phyloP scores from a whole-genome alignment of 495 filamentous ascomycete species.

The Penicillium egyptiacum region DNA sequence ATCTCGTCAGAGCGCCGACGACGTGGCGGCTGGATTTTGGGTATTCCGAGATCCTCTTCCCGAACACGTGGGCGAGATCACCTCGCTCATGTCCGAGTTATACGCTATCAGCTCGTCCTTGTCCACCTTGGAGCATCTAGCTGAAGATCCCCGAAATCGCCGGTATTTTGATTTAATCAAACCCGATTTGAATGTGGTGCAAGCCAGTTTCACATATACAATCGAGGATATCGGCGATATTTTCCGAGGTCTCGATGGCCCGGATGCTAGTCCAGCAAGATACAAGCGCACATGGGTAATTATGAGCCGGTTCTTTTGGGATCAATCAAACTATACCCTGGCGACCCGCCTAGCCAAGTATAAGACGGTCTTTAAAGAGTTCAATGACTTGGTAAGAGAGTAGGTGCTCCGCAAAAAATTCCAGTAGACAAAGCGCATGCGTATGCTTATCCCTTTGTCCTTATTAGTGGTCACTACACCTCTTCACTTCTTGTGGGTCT shows the following conservation, averaged over 20 bases:
- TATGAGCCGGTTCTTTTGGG: conserved; percentile 48
- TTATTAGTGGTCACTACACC: conserved; percentile 32
- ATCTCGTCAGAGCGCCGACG: conserved; percentile 52
- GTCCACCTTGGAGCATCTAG: conserved; percentile 43
- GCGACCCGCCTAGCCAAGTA: conserved; percentile 55
- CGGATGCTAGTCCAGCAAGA: conserved; percentile 34
- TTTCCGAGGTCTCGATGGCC: conserved; percentile 47
- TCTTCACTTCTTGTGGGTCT: conserved; percentile 33
- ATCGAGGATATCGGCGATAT: conserved; percentile 53
- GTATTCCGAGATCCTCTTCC: conserved; percentile 53
- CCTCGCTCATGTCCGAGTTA: conserved; percentile 53
- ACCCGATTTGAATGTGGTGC: conserved; percentile 46
- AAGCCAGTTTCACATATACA: conserved; percentile 52
- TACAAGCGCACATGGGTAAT: conserved; percentile 56
- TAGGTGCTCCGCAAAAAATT: conserved; percentile 24
- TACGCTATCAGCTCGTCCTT: conserved; percentile 54
- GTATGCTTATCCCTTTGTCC: conserved; percentile 11
- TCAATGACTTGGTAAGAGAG: conserved; percentile 49
- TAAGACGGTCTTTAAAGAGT: conserved; percentile 48
- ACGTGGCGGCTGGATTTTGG: conserved; percentile 53
- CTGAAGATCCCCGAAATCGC: conserved; percentile 33
- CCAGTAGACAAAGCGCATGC: background rate
- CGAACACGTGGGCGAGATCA: conserved; percentile 54
- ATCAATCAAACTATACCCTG: conserved; percentile 51
- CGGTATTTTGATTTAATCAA: conserved; percentile 38